phyloP scores from a whole-genome alignment of 2,329 filamentous ascomycete species.

The Fusarium caatingaense region DNA sequence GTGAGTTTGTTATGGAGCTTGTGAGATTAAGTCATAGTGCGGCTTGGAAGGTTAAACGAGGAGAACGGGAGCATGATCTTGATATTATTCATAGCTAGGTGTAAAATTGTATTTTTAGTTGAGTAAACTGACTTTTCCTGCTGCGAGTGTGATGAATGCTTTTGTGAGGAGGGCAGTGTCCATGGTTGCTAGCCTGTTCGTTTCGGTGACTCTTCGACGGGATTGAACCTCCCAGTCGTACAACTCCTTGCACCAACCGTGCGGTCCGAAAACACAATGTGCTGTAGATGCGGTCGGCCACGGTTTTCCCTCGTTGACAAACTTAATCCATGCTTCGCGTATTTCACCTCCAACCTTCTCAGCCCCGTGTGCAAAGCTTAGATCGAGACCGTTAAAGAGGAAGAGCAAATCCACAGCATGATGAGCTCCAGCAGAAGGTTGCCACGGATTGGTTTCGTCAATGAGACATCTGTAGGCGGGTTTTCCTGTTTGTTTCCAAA shows the following conservation, averaged over 20 bases:
- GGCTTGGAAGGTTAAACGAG: slow-evolving; percentile 34
- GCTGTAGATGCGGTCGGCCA: slow-evolving; percentile 49
- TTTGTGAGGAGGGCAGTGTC: slow-evolving; percentile 49
- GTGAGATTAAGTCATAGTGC: slow-evolving; percentile 36
- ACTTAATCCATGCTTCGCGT: slow-evolving; percentile 55
- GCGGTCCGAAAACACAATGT: slow-evolving; percentile 56
- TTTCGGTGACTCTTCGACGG: slow-evolving; percentile 26
- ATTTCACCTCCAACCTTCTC: slow-evolving; percentile 34
- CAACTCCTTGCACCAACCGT: slow-evolving; percentile 50
- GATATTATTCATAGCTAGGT: slow-evolving; percentile 27
- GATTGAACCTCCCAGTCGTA: slow-evolving; percentile 39
- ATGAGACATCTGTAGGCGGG: slow-evolving; percentile 56
- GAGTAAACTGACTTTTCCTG: slow-evolving; percentile 56
- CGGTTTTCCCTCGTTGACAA: slow-evolving; percentile 51
- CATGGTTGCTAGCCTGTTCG: neutral
- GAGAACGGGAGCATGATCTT: slow-evolving; percentile 34
- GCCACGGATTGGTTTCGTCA: slow-evolving; percentile 61
- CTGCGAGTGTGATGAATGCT: slow-evolving; percentile 21
- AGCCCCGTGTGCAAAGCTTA: slow-evolving; percentile 51
- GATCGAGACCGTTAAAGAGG: slow-evolving; percentile 56
- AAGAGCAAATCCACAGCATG: slow-evolving; percentile 61
- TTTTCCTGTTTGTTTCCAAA: slow-evolving; percentile 35
- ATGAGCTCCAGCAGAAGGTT: slow-evolving; percentile 57
- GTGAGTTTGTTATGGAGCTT: slow-evolving; percentile 38
- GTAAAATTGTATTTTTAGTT: slow-evolving; percentile 34